phyloP scores from a whole-genome alignment of 2,329 filamentous ascomycete species.

The Colletotrichum sp. region DNA sequence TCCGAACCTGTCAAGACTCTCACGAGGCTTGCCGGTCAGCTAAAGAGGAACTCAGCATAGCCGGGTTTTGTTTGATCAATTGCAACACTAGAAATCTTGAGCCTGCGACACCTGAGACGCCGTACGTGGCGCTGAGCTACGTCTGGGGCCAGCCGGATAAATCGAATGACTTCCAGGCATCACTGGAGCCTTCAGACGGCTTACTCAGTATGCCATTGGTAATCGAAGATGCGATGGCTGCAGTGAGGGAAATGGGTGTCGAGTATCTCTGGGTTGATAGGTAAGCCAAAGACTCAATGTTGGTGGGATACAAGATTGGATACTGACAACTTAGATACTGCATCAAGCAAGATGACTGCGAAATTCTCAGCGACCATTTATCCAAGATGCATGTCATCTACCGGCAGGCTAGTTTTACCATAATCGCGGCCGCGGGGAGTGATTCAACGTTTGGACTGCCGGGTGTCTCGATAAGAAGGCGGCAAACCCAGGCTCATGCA shows the following conservation, averaged over 20 bases:
- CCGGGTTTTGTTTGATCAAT: neutral
- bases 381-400: neutral
- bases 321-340: neutral
- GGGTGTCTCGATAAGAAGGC: neutral
- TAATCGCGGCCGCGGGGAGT: rapidly evolving
- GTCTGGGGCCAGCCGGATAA: neutral
- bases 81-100: neutral
- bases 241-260: neutral
- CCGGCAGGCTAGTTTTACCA: neutral
- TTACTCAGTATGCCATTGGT: neutral
- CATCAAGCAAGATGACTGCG: neutral
- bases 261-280: neutral
- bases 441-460: neutral
- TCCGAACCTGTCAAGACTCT: neutral
- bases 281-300: rapidly evolving
- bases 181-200: rapidly evolving
- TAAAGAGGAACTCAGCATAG: neutral
- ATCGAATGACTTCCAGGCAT: neutral
- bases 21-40: neutral
- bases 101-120: neutral
- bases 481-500: neutral
- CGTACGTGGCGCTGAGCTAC: neutral
- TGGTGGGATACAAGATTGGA: neutral
- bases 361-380: neutral
- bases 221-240: neutral